Base-by-base conservation (phyloP, 2,329 filamentous ascomycete species). In the Purpureocillium lavendulum region DNA sequence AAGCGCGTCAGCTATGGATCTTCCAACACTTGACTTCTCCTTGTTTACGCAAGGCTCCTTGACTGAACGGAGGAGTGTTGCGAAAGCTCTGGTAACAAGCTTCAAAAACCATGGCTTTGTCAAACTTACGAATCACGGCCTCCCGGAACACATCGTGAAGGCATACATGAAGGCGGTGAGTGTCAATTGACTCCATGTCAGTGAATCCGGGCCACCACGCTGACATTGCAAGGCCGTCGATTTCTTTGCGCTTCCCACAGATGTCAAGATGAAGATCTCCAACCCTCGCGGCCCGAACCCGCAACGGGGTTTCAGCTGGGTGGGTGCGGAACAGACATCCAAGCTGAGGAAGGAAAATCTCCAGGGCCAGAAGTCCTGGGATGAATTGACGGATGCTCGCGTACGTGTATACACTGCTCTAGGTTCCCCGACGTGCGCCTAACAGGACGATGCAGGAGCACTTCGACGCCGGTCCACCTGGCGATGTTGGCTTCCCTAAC, bases 281-380 rank as follows among this genome's bases (percentile, higher is more conserved):
- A 55, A 60, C 36, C 54, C 54, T 4, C 48, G 47, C 1, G 41
- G 55, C 26, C 44, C 54, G 9, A 55, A 49, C 7, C 55, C 53
- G 1, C 55, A 60, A 33, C 49, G 57, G 26, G 57, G 57, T 2
- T 60, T 54, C 30, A 54, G 53, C 38, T 49, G 45, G 18, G 43
- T 58, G 12, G 56, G 57, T 16, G 53, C 56, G 15, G 56, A 59
- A 39, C 54, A 54, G 16, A 45, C 41, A 5, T 42, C 40, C 14
- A 35, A 43, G 50, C 56, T 59, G 16, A 48, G 45, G 12, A 30
- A 30, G 14, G 16, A 37, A 28, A 37, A 37, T 4, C 29, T 37
- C 5, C 8, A 31, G 1, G 35, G 35, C 8, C 35, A 37, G 14
- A 30, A 3, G 4, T 37, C 35, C 7, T 47, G 47, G 2, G 57